Conservation (phyloP, 495 filamentous ascomycete genomes). For the Penicillium desertorum region DNA sequence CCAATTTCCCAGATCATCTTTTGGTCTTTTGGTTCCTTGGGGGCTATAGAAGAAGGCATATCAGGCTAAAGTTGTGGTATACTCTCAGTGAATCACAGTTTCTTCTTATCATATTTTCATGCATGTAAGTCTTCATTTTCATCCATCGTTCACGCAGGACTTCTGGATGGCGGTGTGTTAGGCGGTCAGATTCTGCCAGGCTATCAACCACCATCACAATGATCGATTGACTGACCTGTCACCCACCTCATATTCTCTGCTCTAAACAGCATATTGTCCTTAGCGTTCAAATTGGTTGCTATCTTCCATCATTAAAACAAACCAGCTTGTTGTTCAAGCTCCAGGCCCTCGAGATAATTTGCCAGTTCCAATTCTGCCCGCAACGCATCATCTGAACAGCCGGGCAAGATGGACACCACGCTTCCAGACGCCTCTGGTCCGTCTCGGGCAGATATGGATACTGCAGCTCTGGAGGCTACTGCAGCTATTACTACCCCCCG, state of each 20-base stretch:
- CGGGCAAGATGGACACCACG: constrained; percentile 29
- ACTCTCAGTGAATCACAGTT: background rate
- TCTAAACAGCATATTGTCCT: background rate
- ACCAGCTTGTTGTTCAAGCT: background rate
- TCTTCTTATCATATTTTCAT: background rate
- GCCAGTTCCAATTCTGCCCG: background rate
- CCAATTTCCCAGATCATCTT: background rate
- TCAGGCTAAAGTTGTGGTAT: background rate
- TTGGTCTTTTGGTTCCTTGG: background rate
- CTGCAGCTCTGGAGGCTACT: background rate
- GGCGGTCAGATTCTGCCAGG: constrained; percentile 1
- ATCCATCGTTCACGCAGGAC: background rate
- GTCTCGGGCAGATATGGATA: constrained; percentile 8
- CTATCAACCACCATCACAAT: constrained; percentile 5
- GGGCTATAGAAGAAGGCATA: background rate
- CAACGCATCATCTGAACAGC: background rate
- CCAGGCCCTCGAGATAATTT: background rate
- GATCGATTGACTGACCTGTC: background rate
- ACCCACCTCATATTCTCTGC: background rate
- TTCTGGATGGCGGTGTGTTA: background rate
- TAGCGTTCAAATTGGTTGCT: background rate
- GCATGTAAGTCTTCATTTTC: background rate
- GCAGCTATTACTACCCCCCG: constrained; percentile 10
- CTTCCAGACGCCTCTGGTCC: constrained; percentile 32
- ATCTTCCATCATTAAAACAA: background rate